phyloP scores from a whole-genome alignment of 31 red algal species.

The Odonthalia washingtoniensis region DNA sequence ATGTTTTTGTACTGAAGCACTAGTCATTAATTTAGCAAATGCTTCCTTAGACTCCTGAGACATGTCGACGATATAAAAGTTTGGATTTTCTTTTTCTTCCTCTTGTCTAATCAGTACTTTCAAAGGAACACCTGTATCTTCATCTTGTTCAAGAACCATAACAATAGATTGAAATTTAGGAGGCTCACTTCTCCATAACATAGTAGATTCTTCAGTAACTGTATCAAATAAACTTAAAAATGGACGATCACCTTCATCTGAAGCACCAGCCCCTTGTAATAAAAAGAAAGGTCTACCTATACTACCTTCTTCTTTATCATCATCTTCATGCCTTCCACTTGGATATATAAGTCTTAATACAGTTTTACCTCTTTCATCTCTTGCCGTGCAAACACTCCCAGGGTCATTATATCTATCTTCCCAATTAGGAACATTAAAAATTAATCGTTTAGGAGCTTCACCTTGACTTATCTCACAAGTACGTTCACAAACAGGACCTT shows the following conservation, averaged over 20 bases:
- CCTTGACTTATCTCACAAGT: conserved; percentile 78
- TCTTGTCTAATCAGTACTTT: conserved; percentile 80
- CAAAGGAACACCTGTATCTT: conserved; percentile 53
- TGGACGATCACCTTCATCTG: conserved; percentile 82
- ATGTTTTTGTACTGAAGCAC: conserved; percentile 23
- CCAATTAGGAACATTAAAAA: conserved; percentile 89
- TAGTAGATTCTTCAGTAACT: conserved; percentile 48
- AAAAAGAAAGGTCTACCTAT: conserved; percentile 76
- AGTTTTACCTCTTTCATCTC: conserved; percentile 71
- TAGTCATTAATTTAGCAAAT: conserved; percentile 1
- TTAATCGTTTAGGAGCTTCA: conserved; percentile 66
- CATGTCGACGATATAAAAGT: conserved; percentile 75
- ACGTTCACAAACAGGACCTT: conserved; percentile 67
- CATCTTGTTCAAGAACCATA: conserved; percentile 65
- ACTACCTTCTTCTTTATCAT: conserved; percentile 11
- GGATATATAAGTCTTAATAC: conserved; percentile 80
- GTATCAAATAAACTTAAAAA: conserved; percentile 83
- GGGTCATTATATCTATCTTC: conserved; percentile 91
- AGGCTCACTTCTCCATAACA: conserved; percentile 85
- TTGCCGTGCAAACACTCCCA: conserved; percentile 70
- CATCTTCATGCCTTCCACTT: conserved; percentile 33
- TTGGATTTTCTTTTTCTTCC: conserved; percentile 70
- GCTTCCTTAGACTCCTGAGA: conserved; percentile 7
- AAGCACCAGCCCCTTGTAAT: conserved; percentile 87
- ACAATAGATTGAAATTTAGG: conserved; percentile 75